Conservation (phyloP, 179 eudicot genomes). For the Camellia oleifera region DNA sequence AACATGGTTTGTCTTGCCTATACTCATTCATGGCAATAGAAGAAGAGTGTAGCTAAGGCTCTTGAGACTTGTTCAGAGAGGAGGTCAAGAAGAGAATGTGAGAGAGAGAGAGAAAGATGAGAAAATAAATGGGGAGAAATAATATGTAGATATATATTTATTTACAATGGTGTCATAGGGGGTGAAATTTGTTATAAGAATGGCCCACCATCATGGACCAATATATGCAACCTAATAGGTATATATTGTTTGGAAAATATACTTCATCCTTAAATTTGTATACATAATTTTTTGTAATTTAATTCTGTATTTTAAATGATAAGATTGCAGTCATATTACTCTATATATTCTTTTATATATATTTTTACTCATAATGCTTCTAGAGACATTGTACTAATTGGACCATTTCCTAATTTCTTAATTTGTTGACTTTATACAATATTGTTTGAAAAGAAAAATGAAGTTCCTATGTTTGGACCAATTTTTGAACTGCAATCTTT, state of each 20-base stretch:
- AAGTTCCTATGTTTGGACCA: background rate
- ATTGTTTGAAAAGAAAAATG: background rate
- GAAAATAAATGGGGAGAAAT: background rate
- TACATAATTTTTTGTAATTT: no score
- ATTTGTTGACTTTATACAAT: background rate
- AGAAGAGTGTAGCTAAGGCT: background rate
- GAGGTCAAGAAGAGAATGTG: background rate
- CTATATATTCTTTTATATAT: no score
- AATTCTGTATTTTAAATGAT: no score
- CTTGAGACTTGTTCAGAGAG: background rate
- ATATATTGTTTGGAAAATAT: background rate
- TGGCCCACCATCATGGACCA: background rate
- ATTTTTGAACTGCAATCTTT: no score
- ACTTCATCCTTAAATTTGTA: no score
- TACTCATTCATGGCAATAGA: conserved; percentile 17
- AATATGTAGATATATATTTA: background rate
- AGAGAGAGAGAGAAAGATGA: background rate
- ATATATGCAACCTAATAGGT: background rate
- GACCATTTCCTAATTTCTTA: conserved; percentile 1
- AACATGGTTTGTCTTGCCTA: conserved; percentile 17
- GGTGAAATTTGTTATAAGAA: background rate
- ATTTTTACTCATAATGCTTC: background rate
- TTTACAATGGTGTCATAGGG: background rate
- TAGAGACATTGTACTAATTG: background rate
- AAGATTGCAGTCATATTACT: no score